These are phyloP conservation scores for Syncephalis fuscata DNA, from an alignment of 371 early-diverging fungal genomes.

Conservation along the genomic window DNA sequence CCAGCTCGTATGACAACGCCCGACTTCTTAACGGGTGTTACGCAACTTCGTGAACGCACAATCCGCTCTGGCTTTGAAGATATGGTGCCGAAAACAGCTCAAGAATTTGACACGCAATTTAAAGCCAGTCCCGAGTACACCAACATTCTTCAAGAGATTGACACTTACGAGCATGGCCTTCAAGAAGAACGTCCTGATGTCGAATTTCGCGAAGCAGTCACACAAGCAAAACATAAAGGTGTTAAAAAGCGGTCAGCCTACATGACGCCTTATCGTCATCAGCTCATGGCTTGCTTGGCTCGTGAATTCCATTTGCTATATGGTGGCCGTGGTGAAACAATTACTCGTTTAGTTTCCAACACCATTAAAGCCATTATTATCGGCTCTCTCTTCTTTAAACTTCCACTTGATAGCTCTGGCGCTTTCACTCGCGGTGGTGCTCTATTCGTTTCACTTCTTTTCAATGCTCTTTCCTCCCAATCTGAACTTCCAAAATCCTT, in stretches of 20 bases:
- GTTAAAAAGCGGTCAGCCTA: constrained; percentile 30
- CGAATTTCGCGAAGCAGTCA: constrained; percentile 27
- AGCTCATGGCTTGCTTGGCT: constrained; percentile 32
- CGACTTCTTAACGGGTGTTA: constrained; percentile 47
- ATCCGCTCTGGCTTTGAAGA: constrained; percentile 30
- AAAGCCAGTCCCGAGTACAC: constrained; percentile 17
- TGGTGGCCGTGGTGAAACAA: constrained; percentile 24
- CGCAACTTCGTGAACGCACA: constrained; percentile 36
- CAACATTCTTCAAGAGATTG: constrained; percentile 15
- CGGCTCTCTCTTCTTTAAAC: constrained; percentile 41
- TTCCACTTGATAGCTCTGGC: constrained; percentile 28
- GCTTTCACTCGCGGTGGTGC: constrained; percentile 59
- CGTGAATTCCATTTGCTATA: constrained; percentile 38
- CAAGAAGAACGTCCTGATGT: constrained; percentile 13
- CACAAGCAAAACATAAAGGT: constrained; percentile 31
- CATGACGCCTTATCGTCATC: constrained; percentile 37
- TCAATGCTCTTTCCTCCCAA: constrained; percentile 29
- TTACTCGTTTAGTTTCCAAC: constrained; percentile 35
- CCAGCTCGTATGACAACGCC: constrained; percentile 55
- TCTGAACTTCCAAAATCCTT: constrained; percentile 27
- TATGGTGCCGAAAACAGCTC: constrained; percentile 18
- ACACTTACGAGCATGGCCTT: constrained; percentile 18
- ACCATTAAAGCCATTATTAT: constrained; percentile 45
- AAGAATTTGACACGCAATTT: constrained; percentile 25
- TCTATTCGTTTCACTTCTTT: constrained; percentile 25